phyloP scores from a whole-genome alignment of 441 rosid genomes.

The Cnidoscolus chayamansa region DNA sequence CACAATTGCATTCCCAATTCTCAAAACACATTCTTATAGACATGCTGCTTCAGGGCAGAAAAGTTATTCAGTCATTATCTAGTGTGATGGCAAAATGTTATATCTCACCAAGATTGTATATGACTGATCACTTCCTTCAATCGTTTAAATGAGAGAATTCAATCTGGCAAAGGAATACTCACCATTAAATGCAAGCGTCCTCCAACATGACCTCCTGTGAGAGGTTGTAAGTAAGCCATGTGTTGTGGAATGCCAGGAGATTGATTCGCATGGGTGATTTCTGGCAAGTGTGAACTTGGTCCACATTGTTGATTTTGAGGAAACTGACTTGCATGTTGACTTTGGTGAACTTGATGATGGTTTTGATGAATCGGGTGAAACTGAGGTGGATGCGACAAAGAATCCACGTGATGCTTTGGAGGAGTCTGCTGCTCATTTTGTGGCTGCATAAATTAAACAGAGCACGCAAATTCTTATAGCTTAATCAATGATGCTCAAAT shows the following conservation, averaged over 20 bases:
- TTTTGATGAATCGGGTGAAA: constrained; percentile 70
- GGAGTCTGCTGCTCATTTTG: constrained; percentile 58
- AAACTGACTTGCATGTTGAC: constrained; percentile 58
- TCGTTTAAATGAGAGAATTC: background rate
- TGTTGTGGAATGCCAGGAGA: constrained; percentile 75
- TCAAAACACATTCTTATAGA: too few species aligned
- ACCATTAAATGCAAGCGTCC: constrained; percentile 77
- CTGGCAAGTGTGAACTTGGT: constrained; percentile 50
- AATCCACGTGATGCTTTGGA: constrained; percentile 65
- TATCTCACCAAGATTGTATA: background rate
- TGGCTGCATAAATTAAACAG: constrained; percentile 32
- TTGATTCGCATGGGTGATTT: constrained; percentile 60
- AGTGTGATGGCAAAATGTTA: background rate
- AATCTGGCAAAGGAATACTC: constrained; percentile 23
- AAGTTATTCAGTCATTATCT: too few species aligned
- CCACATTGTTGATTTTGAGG: constrained; percentile 69
- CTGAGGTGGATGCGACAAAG: constrained; percentile 61
- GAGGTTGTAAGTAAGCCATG: constrained; percentile 79
- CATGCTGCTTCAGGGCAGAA: too few species aligned
- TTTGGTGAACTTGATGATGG: constrained; percentile 69
- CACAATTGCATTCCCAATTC: too few species aligned
- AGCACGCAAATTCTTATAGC: constrained; percentile 10
- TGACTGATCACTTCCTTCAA: background rate
- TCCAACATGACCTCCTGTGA: constrained; percentile 57
- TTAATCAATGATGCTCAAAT: background rate